phyloP scores from a whole-genome alignment of 2,329 filamentous ascomycete genomes.

The Monosporascus sp. region DNA sequence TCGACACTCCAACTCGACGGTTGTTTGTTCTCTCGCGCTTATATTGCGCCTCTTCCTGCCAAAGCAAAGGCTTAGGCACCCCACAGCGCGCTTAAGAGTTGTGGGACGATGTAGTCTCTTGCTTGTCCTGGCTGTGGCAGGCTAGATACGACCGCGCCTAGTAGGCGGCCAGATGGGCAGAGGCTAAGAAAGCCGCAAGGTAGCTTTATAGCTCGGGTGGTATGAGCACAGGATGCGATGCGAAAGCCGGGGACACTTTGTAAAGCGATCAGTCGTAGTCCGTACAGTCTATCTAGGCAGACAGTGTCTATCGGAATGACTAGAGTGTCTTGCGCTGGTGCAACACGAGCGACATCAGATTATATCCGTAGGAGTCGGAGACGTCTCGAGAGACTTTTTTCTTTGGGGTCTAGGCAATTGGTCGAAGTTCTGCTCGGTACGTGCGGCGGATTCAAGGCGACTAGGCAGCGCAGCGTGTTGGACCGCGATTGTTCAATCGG shows the following conservation, averaged over 20 bases:
- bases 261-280: background rate
- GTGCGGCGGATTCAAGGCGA: background rate
- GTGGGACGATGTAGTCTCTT: background rate
- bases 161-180: background rate
- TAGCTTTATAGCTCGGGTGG: background rate
- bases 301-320: background rate
- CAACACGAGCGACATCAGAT: background rate
- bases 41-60: constrained; percentile 15
- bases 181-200: background rate
- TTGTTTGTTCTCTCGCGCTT: constrained; percentile 11
- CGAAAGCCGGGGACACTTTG: background rate
- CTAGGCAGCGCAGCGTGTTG: background rate
- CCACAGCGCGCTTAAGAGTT: background rate
- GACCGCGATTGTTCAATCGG: background rate
- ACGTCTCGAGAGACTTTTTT: background rate
- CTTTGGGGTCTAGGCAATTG: constrained; percentile 1
- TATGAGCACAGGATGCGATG: background rate
- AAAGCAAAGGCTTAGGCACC: constrained; percentile 7
- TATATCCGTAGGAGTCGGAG: too few species aligned
- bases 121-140: background rate
- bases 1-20: constrained; percentile 9
- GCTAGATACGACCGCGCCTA: background rate
- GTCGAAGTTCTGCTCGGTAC: background rate
- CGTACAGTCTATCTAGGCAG: background rate
- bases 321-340: background rate